These are phyloP conservation scores for Termitomyces sp. DNA, from an alignment of 768 basidiomycete genomes.

Conservation along the genomic window DNA sequence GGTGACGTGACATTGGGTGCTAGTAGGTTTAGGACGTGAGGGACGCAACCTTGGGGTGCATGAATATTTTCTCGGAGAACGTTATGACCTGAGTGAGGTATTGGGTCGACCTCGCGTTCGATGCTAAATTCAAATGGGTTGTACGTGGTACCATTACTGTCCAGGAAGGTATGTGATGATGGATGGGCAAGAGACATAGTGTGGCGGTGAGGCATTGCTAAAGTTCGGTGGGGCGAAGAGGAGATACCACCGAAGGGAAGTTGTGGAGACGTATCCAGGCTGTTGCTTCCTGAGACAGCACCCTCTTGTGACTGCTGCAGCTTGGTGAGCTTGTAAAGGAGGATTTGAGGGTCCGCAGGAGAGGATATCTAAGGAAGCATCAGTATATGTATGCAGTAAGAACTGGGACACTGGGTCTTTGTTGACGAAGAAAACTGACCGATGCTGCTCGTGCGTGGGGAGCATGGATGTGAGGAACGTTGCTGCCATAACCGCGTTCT, in stretches of 20 bases:
- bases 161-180: constrained; percentile 32
- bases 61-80: constrained; percentile 27
- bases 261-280: constrained; percentile 63
- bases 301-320: constrained; percentile 66
- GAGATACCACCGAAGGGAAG: constrained; percentile 43
- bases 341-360: constrained; percentile 80
- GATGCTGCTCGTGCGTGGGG: constrained; percentile 83
- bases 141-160: constrained; percentile 26
- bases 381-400: neutral
- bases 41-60: constrained; percentile 55
- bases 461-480: constrained; percentile 57
- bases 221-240: constrained; percentile 41
- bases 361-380: constrained; percentile 64
- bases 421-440: constrained; percentile 40
- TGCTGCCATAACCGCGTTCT: constrained; percentile 55
- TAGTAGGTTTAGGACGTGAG: constrained; percentile 38
- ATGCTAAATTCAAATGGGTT: constrained; percentile 65
- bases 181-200: constrained; percentile 69
- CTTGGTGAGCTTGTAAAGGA: constrained; percentile 81
- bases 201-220: constrained; percentile 58
- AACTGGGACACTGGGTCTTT: constrained; percentile 15
- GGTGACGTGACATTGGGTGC: constrained; percentile 39
- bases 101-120: constrained; percentile 32
- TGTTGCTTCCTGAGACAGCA: constrained; percentile 37
- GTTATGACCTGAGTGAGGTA: constrained; percentile 19